Base-by-base conservation (phyloP, 345 rosid genomes). In the Murraya koenigii region DNA sequence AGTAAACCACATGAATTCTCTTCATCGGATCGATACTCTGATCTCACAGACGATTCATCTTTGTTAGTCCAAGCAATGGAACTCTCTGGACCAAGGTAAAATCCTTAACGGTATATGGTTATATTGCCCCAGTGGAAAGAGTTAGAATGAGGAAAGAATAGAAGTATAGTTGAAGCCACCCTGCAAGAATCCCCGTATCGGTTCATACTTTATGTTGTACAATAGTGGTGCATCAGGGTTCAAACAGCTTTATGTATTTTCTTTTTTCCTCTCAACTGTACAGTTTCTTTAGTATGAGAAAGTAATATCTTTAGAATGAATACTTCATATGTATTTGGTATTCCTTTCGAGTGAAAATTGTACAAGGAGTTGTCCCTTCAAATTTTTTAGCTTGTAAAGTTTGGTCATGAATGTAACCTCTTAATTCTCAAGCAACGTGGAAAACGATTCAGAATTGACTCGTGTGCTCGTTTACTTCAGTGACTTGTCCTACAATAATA, bases 31-130 rank as follows among this genome's bases (percentile, higher is more conserved):
- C 75, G 99, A 72, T 95, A 91, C 75, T 95, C 99, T 28, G 98
- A 95, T 85, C 97, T 95, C 81, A 95, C 97, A 5, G 98, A 93
- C 58, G 99, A 95, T 88, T 95, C 99, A 65, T 89, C 91, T 44
- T 82, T 93, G 78, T 89, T 95, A 72, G 97, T 81, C 76, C 98
- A 95, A 85, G 99, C 99, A 68, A 95, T 95, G 97, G 99, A 95
- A 80, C 97, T 95, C 59, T 95, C 99, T 28, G 98, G 99, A 36
- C 99, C 99, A 26, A 90, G 99, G 87, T 95, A 90, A 95, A 74
- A 30, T 64, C 55, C 83, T 54, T 72, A 17, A 13, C 20, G 41
- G 59, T 14, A 68, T 20, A n/a, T 15, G 8, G 30, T 39, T 32
- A 68, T 30, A 38, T 56, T 78, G 30, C 13, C 76, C 54, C 13